A percentile compares a stretch with the other conserved stretches of the same genome.
phyloP scores from a whole-genome alignment of 2,329 filamentous ascomycete species.

The Diplodia scrobiculata region DNA sequence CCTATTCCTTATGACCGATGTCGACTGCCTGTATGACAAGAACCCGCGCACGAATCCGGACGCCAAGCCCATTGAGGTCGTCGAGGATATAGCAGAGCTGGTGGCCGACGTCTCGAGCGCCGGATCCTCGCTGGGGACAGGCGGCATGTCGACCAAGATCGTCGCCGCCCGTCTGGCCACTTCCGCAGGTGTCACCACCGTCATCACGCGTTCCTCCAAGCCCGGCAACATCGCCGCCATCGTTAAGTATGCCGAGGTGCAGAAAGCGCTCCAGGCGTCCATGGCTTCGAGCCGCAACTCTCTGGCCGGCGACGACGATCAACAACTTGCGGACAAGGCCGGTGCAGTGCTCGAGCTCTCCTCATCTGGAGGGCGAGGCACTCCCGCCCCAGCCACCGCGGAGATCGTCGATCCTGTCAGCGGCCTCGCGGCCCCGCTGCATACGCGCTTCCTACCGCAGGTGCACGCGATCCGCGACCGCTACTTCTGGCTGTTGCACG shows the following conservation, averaged over 20 bases:
- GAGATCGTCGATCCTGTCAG: slow-evolving; percentile 39
- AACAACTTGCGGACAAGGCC: slow-evolving; percentile 34
- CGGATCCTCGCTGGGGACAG: slow-evolving; percentile 85
- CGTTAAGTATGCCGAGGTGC: slow-evolving; percentile 73
- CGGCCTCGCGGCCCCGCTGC: slow-evolving; percentile 59
- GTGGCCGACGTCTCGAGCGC: slow-evolving; percentile 88
- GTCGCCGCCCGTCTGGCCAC: slow-evolving; percentile 89
- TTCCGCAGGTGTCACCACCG: slow-evolving; percentile 89
- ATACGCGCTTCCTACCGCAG: slow-evolving; percentile 90
- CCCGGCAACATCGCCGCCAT: slow-evolving; percentile 90
- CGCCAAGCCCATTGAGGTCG: slow-evolving; percentile 85
- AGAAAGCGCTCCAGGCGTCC: slow-evolving; percentile 47
- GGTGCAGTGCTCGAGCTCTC: slow-evolving; percentile 33
- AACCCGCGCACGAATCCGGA: slow-evolving; percentile 85
- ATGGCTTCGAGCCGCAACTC: slow-evolving; percentile 35
- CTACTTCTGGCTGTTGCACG: slow-evolving; percentile 96
- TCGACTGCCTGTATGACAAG: slow-evolving; percentile 95
- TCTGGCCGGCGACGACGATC: slow-evolving; percentile 33
- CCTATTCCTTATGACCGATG: slow-evolving; percentile 97
- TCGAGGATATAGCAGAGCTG: slow-evolving; percentile 81
- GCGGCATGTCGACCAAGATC: slow-evolving; percentile 97
- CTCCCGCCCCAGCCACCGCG: background rate
- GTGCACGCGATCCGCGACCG: slow-evolving; percentile 83
- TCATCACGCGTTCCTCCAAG: slow-evolving; percentile 92
- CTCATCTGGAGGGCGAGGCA: slow-evolving; percentile 29